Evolutionary conservation across 805 yeast genomes (phyloP).

Genomic region (Candida tammaniensis): DNA sequence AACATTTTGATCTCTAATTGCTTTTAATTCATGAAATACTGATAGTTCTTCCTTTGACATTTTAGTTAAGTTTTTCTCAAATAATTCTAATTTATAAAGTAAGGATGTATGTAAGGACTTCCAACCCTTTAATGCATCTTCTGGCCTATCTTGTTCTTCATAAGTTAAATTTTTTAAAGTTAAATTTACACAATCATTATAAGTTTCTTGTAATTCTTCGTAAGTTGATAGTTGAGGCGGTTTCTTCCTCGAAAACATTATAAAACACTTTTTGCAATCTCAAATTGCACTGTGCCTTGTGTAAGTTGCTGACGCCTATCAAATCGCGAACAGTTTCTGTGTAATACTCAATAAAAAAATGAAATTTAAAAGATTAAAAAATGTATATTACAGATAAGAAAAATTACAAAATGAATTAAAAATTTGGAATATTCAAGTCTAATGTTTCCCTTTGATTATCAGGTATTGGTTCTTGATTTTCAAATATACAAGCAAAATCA

Average conservation of each 20-base stretch:
- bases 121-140: conserved; percentile 70
- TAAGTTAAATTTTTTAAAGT: conserved; percentile 55
- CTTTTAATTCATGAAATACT: conserved; percentile 30
- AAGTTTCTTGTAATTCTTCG: conserved; percentile 58
- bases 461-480: conserved; percentile 43
- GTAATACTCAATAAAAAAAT: too few species aligned
- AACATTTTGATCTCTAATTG: conserved; percentile 41
- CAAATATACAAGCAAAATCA: conserved; percentile 63
- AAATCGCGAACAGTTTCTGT: too few species aligned
- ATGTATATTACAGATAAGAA: neutral
- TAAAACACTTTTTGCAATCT: neutral
- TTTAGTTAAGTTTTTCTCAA: conserved; percentile 39
- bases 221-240: conserved; percentile 52
- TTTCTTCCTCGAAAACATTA: conserved; percentile 38
- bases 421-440: conserved; percentile 53
- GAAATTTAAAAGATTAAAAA: too few species aligned
- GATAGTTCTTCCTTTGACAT: conserved; percentile 22
- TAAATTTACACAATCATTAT: conserved; percentile 59
- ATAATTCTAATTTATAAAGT: conserved; percentile 53
- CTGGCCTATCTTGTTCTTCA: conserved; percentile 53
- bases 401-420: conserved; percentile 16
- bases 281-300: neutral
- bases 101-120: conserved; percentile 64
- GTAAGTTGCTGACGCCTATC: too few species aligned
- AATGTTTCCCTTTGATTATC: conserved; percentile 45